Conservation (phyloP, 352 stramenopile genomes). For the Phytophthora citricola region DNA sequence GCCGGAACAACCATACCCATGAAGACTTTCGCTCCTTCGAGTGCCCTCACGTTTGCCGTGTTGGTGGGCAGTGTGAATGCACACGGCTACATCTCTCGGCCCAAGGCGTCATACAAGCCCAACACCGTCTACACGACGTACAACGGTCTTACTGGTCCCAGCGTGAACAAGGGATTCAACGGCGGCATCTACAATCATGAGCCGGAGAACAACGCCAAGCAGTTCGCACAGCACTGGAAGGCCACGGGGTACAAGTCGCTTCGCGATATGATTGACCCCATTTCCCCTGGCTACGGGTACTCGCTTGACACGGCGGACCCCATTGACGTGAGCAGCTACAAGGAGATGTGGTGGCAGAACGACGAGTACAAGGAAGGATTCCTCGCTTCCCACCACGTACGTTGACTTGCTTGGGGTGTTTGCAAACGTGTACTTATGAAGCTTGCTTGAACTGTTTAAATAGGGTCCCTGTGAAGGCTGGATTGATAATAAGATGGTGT, state of each 20-base stretch:
- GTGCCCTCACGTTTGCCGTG: constrained; percentile 14
- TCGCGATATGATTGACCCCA: constrained; percentile 44
- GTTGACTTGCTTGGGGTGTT: background rate
- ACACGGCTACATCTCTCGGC: constrained; percentile 32
- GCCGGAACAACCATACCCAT: background rate
- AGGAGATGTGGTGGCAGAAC: constrained; percentile 48
- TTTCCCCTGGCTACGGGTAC: constrained; percentile 38
- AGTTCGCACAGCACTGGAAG: constrained; percentile 39
- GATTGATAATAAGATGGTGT: constrained; percentile 51
- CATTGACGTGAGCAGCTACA: constrained; percentile 42
- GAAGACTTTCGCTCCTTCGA: constrained; percentile 13
- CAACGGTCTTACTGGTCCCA: constrained; percentile 32
- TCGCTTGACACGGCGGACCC: constrained; percentile 31
- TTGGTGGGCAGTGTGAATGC: constrained; percentile 17
- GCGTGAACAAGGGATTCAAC: constrained; percentile 39
- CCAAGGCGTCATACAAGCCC: constrained; percentile 35
- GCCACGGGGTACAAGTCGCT: constrained; percentile 42
- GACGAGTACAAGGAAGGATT: constrained; percentile 51
- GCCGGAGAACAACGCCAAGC: constrained; percentile 40
- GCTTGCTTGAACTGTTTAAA: background rate
- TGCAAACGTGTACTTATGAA: too few relatives aligned
- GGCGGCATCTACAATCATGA: constrained; percentile 41
- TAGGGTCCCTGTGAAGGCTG: constrained; percentile 54
- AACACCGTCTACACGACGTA: constrained; percentile 34
- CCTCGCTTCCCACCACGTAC: constrained; percentile 47